Conservation (phyloP, 2,329 filamentous ascomycete species). For the Talaromyces sp. region DNA sequence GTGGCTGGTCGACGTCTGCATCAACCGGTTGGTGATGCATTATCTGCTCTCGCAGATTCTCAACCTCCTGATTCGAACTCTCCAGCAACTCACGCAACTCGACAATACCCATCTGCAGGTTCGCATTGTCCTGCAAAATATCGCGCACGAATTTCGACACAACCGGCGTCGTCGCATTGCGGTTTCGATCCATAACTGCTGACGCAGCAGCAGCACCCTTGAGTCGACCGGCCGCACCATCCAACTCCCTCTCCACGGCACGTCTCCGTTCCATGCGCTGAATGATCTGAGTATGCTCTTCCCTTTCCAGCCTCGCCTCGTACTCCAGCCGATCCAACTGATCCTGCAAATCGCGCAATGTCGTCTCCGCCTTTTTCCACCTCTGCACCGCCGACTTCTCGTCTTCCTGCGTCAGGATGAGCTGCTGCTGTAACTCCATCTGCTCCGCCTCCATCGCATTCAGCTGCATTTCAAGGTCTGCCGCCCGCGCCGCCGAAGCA, state of each 20-base stretch:
- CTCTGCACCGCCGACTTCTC: slow-evolving; percentile 74
- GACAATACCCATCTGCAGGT: slow-evolving; percentile 83
- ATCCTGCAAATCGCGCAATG: slow-evolving; percentile 73
- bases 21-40: slow-evolving; percentile 57
- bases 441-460: slow-evolving; percentile 78
- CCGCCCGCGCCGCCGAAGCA: slow-evolving; percentile 68
- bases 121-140: slow-evolving; percentile 91
- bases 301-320: slow-evolving; percentile 74
- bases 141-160: slow-evolving; percentile 97
- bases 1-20: slow-evolving; percentile 1
- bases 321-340: slow-evolving; percentile 85
- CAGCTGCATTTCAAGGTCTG: slow-evolving; percentile 76
- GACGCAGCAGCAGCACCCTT: slow-evolving; percentile 75
- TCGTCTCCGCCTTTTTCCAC: slow-evolving; percentile 81
- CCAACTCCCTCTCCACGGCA: slow-evolving; percentile 75
- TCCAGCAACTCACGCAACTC: slow-evolving; percentile 88
- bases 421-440: slow-evolving; percentile 62
- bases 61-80: slow-evolving; percentile 91
- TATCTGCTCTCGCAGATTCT: slow-evolving; percentile 77
- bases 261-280: slow-evolving; percentile 79
- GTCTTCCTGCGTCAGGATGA: slow-evolving; percentile 67
- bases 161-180: slow-evolving; percentile 56
- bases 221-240: slow-evolving; percentile 72
- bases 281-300: slow-evolving; percentile 77
- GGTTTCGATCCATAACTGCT: slow-evolving; percentile 55